Percentiles rank a stretch among this genome's conserved stretches.
phyloP scores from a whole-genome alignment of 2,329 filamentous ascomycete genomes.

The Trichoderma endophyticum region DNA sequence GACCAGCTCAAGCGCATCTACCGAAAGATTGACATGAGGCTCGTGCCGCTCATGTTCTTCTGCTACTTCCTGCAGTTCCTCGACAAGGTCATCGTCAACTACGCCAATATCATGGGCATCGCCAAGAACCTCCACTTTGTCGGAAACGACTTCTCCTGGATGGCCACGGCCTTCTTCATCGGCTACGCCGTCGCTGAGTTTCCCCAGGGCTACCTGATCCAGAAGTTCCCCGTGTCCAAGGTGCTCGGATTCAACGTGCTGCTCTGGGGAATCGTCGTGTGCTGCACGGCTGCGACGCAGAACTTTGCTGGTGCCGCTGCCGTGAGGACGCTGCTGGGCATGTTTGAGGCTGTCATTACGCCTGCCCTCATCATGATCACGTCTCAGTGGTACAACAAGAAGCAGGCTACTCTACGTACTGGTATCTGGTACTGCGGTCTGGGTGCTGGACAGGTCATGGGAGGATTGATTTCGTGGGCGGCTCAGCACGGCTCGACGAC shows the following conservation, averaged over 20 bases:
- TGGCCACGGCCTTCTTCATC: conserved; percentile 32
- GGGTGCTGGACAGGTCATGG: conserved; percentile 36
- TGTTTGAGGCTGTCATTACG: conserved; percentile 47
- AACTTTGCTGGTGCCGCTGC: conserved; percentile 42
- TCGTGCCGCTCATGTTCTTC: conserved; percentile 29
- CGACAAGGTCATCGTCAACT: conserved; percentile 30
- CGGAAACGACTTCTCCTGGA: conserved; percentile 33
- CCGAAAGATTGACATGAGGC: conserved; percentile 27
- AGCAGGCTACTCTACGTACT: conserved; percentile 44
- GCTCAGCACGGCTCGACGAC: conserved; percentile 46
- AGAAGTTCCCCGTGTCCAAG: conserved; percentile 34
- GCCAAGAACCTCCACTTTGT: conserved; percentile 29
- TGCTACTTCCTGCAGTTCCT: conserved; percentile 30
- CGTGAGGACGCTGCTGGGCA: conserved; percentile 44
- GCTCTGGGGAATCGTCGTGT: conserved; percentile 39
- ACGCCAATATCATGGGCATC: conserved; percentile 32
- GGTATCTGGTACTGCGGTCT: conserved; percentile 35
- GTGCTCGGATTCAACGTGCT: conserved; percentile 34
- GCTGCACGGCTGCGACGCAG: conserved; percentile 41
- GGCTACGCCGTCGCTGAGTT: conserved; percentile 31
- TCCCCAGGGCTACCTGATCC: conserved; percentile 31
- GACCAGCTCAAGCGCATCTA: conserved; percentile 20
- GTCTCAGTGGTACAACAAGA: conserved; percentile 38
- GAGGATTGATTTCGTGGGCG: conserved; percentile 48
- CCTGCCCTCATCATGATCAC: conserved; percentile 52